Base-by-base conservation (phyloP, 768 basidiomycete genomes). In the Trametes cinnabarina region DNA sequence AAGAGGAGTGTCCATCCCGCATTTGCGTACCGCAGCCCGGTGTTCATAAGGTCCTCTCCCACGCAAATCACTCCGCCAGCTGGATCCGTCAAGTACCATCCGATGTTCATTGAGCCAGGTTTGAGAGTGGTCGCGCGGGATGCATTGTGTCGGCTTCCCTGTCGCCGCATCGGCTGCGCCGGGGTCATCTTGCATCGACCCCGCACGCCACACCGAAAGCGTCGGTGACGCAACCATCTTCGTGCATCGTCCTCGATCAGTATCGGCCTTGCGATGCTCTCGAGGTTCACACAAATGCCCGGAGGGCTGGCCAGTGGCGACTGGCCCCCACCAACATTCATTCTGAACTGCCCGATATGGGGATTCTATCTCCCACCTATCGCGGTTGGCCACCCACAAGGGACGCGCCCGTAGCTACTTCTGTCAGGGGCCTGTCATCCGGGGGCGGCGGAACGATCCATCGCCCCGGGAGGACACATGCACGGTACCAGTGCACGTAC, bases 341-440 rank as follows among this genome's bases (percentile, higher is more conserved):
- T 53, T 58, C 51, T 48, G 9, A 42, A 20, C 15, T 49, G 47
- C 51, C 51, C 47, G 15, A 43, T 48, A n/a, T 42, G 47, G 58
- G n/a, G 17, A 53, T 49, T 20, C 23, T n/a, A 53, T 53, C 58
- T 53, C 58, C 58, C 58, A 48, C 51, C 51, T 52, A 48, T 58
- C 57, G 57, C 54, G 48, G 46, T 46, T 26, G 19, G 46, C 35
- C 42, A 55, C 57, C 50, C 57, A 58, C 57, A 51, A 51, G 35
- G 53, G 44, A 47, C 53, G 53, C 53, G 46, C 25, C 44, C 28
- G 43, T n/a, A 54, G 43, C 28, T 20, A 2, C 37, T 10, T 15
- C 47, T 49, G 47, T 20, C 47, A 49, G 20, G 25, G 23, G 20
- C 35, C 32, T 22, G 23, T 32, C 49, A 11, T 26, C 22, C 49